Evolutionary conservation across 2,329 filamentous ascomycete species (phyloP), one percentile per base, ranked within the genome.

Genomic region (Drechslerella coelobrocha): DNA sequence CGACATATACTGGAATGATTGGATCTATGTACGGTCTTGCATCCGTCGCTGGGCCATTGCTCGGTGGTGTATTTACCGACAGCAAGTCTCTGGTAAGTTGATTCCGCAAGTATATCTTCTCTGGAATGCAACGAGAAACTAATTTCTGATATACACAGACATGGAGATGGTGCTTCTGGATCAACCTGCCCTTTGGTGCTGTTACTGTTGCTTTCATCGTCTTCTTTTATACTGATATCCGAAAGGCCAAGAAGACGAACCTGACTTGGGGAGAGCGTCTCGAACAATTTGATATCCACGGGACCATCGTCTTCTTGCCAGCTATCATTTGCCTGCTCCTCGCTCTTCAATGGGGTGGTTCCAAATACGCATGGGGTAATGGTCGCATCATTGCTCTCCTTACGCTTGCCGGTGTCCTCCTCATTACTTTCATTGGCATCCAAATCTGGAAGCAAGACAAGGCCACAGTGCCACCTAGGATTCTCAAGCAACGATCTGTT

Each of bases 11-110:
- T 59, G 84, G 84, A 24, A 76, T 85, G 41, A 80, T 86, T 41
- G 83, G 82, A 9, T 82, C 80, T 53, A 84, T 85, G 79, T 86
- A 82, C 77, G 85, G 84, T 14, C 80, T 87, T 53, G 83, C 83
- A 0, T 78, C 78, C 4, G 77, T 81, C 43, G 76, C 78, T 26
- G 79, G 79, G 2, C 80, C 80, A 2, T 75, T 81, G 41, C 74
- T 76, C 50, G 75, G 75, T 53, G 75, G 75, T 66, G 74, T 68
- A 24, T 76, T 76, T 47, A 75, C 75, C 14, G 74, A 76, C 39
- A 73, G 75, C 43, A 23, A 59, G 53, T 61, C 61, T 48, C 59
- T 71, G 21, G 80, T 81, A 54, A 65, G 62, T 57, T 14, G 17
- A 31, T 29, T 24, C 26, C 12, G 23, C 39, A 8, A 23, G n/a